Conservation (phyloP, 163 green algal species). For the Chlamydomonas reinhardtii region DNA sequence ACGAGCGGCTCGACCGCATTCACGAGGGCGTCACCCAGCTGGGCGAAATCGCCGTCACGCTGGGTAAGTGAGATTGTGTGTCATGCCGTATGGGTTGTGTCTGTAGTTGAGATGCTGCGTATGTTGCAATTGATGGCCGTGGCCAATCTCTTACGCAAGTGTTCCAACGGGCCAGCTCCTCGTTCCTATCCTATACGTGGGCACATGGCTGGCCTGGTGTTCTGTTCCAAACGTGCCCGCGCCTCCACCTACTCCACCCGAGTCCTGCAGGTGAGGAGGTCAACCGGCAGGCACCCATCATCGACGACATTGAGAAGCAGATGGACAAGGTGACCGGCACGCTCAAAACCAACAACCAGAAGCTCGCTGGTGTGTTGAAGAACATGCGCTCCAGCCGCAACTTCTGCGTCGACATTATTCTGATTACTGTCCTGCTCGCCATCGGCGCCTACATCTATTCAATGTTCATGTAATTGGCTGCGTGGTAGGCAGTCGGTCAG, state of each 20-base stretch:
- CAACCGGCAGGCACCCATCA: conserved; percentile 66
- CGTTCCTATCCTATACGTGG: too few relatives aligned
- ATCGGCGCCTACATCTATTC: conserved; percentile 60
- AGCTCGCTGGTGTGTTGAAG: conserved; percentile 65
- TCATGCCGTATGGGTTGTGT: too few relatives aligned
- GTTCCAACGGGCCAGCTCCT: too few relatives aligned
- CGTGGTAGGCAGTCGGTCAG: too few relatives aligned
- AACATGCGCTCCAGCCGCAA: conserved; percentile 71
- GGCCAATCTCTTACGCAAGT: too few relatives aligned
- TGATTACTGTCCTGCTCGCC: conserved; percentile 67
- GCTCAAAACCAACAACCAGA: conserved; percentile 72
- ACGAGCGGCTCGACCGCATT: conserved; percentile 55
- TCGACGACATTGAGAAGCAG: conserved; percentile 72
- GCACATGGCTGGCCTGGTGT: too few relatives aligned
- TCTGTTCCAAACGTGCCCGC: too few relatives aligned
- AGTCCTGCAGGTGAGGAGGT: conserved; percentile 60
- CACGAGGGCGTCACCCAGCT: conserved; percentile 33
- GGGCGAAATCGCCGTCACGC: conserved; percentile 50
- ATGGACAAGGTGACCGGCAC: conserved; percentile 69
- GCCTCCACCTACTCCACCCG: too few relatives aligned
- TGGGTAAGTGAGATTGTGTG: conserved; percentile 40
- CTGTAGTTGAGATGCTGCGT: too few relatives aligned
- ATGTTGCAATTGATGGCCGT: too few relatives aligned
- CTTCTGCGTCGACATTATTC: conserved; percentile 73
- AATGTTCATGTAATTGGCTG: conserved; percentile 49